These are phyloP conservation scores for Plasmodium cynomolgi DNA, from an alignment of 169 alveolate species.

Conservation along the genomic window DNA sequence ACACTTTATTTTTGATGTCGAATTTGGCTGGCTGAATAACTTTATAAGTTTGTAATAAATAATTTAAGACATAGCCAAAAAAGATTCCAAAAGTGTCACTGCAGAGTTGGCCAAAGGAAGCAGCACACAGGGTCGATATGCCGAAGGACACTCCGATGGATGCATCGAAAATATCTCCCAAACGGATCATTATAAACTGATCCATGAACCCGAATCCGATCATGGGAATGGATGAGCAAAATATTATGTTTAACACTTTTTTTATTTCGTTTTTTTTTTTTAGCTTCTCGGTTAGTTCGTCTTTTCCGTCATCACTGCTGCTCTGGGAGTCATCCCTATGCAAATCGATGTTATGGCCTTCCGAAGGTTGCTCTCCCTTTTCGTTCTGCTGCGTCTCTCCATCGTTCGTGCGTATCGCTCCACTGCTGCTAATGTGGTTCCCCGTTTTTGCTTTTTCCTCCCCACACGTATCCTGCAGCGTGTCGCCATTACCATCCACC, in stretches of 20 bases:
- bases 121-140: conserved; percentile 66
- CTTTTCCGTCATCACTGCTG: background rate
- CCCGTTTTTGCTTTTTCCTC: background rate
- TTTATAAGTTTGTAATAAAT: conserved; percentile 47
- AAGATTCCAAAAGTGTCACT: conserved; percentile 66
- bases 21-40: conserved; percentile 36
- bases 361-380: background rate
- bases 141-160: conserved; percentile 69
- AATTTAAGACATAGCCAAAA: conserved; percentile 49
- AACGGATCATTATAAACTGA: conserved; percentile 68
- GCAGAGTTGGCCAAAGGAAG: conserved; percentile 63
- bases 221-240: conserved; percentile 72
- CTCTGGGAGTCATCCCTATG: background rate
- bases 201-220: conserved; percentile 71
- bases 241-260: conserved; percentile 49
- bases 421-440: no score
- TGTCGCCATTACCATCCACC: background rate
- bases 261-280: conserved; percentile 43
- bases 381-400: background rate
- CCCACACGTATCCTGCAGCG: background rate
- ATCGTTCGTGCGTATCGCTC: background rate
- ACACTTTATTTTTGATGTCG: conserved; percentile 57
- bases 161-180: conserved; percentile 72
- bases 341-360: background rate
- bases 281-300: background rate